A percentile compares a stretch with the other conserved stretches of the same genome.
Evolutionary conservation across 2,329 filamentous ascomycete genomes (phyloP).

Genomic region (Xylaria sp.): DNA sequence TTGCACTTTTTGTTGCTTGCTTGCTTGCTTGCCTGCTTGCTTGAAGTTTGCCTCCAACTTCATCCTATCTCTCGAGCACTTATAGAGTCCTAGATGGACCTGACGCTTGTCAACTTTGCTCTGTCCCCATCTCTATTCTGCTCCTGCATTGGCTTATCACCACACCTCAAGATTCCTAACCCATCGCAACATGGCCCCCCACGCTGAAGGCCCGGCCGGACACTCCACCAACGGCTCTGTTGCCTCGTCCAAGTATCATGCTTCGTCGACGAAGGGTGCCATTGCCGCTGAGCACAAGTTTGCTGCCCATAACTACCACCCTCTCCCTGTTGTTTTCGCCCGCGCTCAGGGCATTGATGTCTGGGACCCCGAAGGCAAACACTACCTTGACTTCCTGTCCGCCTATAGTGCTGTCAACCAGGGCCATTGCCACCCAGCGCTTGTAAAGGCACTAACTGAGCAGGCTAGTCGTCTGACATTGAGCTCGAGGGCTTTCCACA

Average conservation of each 20-base stretch:
- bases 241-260: constrained; percentile 69
- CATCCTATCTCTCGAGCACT: background rate
- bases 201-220: constrained; percentile 60
- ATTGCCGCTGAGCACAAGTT: constrained; percentile 84
- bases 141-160: constrained; percentile 17
- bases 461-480: constrained; percentile 91
- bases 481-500: constrained; percentile 95
- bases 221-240: constrained; percentile 51
- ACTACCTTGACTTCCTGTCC: constrained; percentile 98
- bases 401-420: constrained; percentile 99
- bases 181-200: constrained; percentile 64
- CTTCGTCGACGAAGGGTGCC: constrained; percentile 80
- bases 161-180: constrained; percentile 15
- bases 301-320: constrained; percentile 99
- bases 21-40: no score
- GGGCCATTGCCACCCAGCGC: constrained; percentile 96
- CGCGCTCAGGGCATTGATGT: constrained; percentile 86
- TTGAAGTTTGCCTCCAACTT: constrained; percentile 20
- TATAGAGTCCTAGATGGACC: constrained; percentile 2
- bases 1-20: constrained; percentile 48
- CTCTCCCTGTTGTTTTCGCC: constrained; percentile 92
- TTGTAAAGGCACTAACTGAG: constrained; percentile 88
- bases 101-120: constrained; percentile 27
- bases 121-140: constrained; percentile 5
- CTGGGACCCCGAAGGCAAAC: constrained; percentile 95